Evolutionary conservation across 2,329 filamentous ascomycete genomes (phyloP), one percentile per base, ranked within the genome.

Genomic region (Penicillium corylophilum): DNA sequence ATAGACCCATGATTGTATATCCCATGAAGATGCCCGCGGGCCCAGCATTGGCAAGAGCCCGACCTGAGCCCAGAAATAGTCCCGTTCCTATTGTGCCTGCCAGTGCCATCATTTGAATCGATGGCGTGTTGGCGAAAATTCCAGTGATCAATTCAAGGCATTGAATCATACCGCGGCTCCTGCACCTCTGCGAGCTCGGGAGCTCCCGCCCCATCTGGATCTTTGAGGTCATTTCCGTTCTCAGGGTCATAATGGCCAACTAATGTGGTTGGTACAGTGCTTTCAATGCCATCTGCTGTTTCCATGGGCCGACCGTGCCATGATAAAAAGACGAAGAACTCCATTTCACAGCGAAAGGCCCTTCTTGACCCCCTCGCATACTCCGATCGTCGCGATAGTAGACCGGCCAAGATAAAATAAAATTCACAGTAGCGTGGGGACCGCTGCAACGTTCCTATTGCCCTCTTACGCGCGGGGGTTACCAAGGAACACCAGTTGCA

Each of bases 41-140:
- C 1, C 69, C 69, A n/a, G 60, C 61, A 40, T 57, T 57, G 1
- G 61, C 58, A n/a, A 71, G 56, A 7, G 65, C 65, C 33, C 55
- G 53, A 2, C 68, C 68, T 29, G 63, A 66, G 15, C 64, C 59
- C 5, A 71, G 59, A 33, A 71, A 71, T 3, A 70, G 61, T 16
- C 69, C 67, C 3, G 68, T 71, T 24, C 68, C 67, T 35, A 71
- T 70, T 6, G 64, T 67, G 7, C 69, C 68, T 4, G 67, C 67
- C 28, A 72, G 46, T 8, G 68, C 65, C n/a, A 70, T 70, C 65
- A 71, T 69, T 51, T 67, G 62, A 6, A 18, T 8, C 18, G 3
- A 35, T 18, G 5, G 4, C 5, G n/a, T 7, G n/a, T 35, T 35
- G 18, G 31, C n/a, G n/a, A 35, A 8, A 16, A 35, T 18, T n/a